Evolutionary conservation across 352 stramenopile genomes (phyloP).

Genomic region (Pseudoperonospora humuli): DNA sequence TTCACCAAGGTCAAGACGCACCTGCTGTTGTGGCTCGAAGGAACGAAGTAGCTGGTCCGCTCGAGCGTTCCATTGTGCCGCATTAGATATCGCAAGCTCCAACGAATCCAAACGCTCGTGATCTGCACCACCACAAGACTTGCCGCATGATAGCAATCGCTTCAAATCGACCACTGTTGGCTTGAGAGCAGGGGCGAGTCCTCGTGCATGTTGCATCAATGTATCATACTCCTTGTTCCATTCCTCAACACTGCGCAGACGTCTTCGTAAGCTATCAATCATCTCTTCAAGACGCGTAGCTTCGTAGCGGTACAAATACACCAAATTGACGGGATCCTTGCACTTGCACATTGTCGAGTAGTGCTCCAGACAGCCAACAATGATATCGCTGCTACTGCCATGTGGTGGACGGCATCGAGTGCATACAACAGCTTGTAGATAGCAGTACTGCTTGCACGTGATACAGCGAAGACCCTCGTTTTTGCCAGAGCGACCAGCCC

Average conservation of each 20-base stretch:
- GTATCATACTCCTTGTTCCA: slow-evolving; percentile 35
- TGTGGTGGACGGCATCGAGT: slow-evolving; percentile 52
- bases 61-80: slow-evolving; percentile 18
- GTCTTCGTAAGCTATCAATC: slow-evolving; percentile 23
- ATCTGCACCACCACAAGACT: slow-evolving; percentile 25
- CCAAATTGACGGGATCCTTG: slow-evolving; percentile 39
- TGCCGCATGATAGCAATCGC: slow-evolving; percentile 24
- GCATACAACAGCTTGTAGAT: slow-evolving; percentile 75
- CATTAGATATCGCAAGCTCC: slow-evolving; percentile 18
- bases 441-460: slow-evolving; percentile 82
- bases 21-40: slow-evolving; percentile 1
- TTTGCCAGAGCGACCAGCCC: slow-evolving; percentile 73
- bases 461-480: slow-evolving; percentile 65
- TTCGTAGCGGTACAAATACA: slow-evolving; percentile 57
- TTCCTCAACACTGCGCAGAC: slow-evolving; percentile 28
- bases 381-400: slow-evolving; percentile 15
- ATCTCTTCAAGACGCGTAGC: slow-evolving; percentile 30
- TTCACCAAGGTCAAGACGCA: slow-evolving; percentile 1
- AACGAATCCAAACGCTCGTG: slow-evolving; percentile 24
- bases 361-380: slow-evolving; percentile 69
- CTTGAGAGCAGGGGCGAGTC: slow-evolving; percentile 1
- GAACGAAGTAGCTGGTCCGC: slow-evolving; percentile 17
- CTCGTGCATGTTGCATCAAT: slow-evolving; percentile 8
- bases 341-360: slow-evolving; percentile 78
- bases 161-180: slow-evolving; percentile 20